Evolutionary conservation across 176 grass and related monocot genomes (phyloP).

Genomic region (Musa beccarii): DNA sequence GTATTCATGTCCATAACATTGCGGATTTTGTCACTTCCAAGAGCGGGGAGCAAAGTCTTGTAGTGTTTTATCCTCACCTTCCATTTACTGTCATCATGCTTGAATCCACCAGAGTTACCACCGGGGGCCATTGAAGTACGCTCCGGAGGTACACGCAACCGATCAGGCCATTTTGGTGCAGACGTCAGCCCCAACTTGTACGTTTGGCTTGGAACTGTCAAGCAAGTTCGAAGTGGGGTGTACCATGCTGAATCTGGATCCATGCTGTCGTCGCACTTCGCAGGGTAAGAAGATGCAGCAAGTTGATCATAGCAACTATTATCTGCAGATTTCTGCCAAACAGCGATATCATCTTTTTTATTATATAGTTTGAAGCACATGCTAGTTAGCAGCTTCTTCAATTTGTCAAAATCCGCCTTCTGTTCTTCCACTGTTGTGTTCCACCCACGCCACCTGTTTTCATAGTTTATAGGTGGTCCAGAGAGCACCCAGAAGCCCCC

Average conservation of each 20-base stretch:
- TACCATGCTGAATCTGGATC: slow-evolving; percentile 87
- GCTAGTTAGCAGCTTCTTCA: slow-evolving; percentile 58
- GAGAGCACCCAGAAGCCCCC: slow-evolving; percentile 93
- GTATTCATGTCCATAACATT: slow-evolving; percentile 98
- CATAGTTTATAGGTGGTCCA: slow-evolving; percentile 91
- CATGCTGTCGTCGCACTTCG: slow-evolving; percentile 87
- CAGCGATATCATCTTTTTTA: slow-evolving; percentile 85
- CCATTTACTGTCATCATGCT: slow-evolving; percentile 73
- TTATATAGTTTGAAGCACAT: slow-evolving; percentile 92
- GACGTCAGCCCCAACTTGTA: slow-evolving; percentile 41
- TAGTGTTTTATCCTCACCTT: slow-evolving; percentile 63
- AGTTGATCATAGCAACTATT: slow-evolving; percentile 73
- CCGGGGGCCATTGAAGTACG: slow-evolving; percentile 54
- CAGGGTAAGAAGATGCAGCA: slow-evolving; percentile 43
- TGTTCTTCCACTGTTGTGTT: slow-evolving; percentile 80
- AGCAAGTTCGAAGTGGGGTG: slow-evolving; percentile 73
- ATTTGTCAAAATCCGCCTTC: slow-evolving; percentile 58
- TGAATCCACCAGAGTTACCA: slow-evolving; percentile 45
- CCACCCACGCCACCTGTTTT: slow-evolving; percentile 95
- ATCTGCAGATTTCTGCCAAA: slow-evolving; percentile 74
- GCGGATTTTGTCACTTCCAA: slow-evolving; percentile 63
- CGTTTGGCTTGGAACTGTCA: slow-evolving; percentile 44
- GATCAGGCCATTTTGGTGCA: slow-evolving; percentile 68
- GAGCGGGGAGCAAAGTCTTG: slow-evolving; percentile 54
- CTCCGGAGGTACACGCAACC: slow-evolving; percentile 55